Percentiles rank a stretch among this genome's conserved stretches.
Evolutionary conservation across 345 rosid species (phyloP).

Genomic region (Atalantia buxifolia): DNA sequence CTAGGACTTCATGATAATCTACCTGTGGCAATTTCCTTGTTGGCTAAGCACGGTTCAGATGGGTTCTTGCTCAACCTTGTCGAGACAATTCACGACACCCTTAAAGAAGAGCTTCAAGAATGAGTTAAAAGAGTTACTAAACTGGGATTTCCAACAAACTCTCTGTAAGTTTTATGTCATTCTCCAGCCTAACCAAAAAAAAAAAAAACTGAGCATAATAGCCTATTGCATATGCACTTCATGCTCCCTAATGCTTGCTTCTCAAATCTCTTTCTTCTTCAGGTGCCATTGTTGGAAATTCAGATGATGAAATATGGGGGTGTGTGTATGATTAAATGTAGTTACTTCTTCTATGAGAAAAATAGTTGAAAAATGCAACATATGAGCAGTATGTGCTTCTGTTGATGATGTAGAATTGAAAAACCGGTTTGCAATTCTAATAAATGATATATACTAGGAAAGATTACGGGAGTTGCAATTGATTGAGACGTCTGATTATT

Average conservation of each 20-base stretch:
- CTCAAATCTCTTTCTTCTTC: background rate
- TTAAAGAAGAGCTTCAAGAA: conserved; percentile 28
- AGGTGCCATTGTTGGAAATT: background rate
- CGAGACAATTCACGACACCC: conserved; percentile 41
- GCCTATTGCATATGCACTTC: background rate
- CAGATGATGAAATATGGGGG: background rate
- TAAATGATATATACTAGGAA: too few relatives aligned
- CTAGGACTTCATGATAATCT: conserved; percentile 51
- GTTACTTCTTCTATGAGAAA: background rate
- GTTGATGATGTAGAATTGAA: background rate
- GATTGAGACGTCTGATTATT: background rate
- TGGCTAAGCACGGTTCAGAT: conserved; percentile 77
- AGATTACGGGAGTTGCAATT: too few relatives aligned
- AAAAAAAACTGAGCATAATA: background rate
- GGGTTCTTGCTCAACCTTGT: conserved; percentile 64
- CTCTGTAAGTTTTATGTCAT: background rate
- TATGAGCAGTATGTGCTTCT: background rate
- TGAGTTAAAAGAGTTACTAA: background rate
- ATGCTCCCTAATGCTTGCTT: background rate
- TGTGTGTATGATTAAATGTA: background rate
- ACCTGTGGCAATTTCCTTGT: conserved; percentile 63
- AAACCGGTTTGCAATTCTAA: too few relatives aligned
- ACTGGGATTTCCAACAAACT: background rate
- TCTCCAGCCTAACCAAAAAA: background rate
- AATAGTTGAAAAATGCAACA: background rate